Conservation (phyloP, 2,329 filamentous ascomycete species). For the Trichoderma koningiopsis region DNA sequence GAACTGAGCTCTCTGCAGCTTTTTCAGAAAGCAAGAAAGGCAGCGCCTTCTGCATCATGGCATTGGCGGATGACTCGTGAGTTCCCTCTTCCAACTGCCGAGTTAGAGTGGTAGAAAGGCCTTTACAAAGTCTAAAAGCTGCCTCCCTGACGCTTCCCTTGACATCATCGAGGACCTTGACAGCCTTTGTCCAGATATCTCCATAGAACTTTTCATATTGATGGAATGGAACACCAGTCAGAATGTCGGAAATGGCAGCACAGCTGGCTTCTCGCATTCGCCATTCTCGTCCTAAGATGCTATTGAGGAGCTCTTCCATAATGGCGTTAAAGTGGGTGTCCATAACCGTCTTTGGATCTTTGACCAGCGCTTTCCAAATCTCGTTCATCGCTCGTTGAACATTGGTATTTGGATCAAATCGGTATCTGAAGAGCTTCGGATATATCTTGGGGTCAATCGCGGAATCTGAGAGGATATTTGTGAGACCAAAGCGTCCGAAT, state of each 20-base stretch:
- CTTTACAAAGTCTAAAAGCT: constrained; percentile 79
- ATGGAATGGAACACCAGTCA: constrained; percentile 74
- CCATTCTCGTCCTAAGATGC: constrained; percentile 90
- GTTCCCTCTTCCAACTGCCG: constrained; percentile 81
- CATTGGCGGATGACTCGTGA: constrained; percentile 67
- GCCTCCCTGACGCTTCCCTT: constrained; percentile 85
- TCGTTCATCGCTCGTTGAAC: constrained; percentile 96
- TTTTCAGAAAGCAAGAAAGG: constrained; percentile 89
- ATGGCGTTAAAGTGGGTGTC: constrained; percentile 85
- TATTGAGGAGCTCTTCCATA: constrained; percentile 81
- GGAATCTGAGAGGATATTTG: constrained; percentile 87
- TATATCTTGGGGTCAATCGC: constrained; percentile 90
- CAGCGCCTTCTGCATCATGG: constrained; percentile 83
- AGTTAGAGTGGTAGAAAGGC: constrained; percentile 81
- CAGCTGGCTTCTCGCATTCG: constrained; percentile 90
- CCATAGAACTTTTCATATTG: constrained; percentile 84
- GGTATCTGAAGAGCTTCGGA: constrained; percentile 89
- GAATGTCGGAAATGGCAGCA: constrained; percentile 81
- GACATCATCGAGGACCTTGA: constrained; percentile 94
- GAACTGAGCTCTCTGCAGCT: constrained; percentile 82
- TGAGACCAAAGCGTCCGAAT: constrained; percentile 91
- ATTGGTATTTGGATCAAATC: constrained; percentile 92
- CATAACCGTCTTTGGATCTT: constrained; percentile 76
- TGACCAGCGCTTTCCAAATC: constrained; percentile 96
- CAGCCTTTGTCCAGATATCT: constrained; percentile 80